phyloP scores from a whole-genome alignment of 441 rosid species.

The Pelargonium australe region DNA sequence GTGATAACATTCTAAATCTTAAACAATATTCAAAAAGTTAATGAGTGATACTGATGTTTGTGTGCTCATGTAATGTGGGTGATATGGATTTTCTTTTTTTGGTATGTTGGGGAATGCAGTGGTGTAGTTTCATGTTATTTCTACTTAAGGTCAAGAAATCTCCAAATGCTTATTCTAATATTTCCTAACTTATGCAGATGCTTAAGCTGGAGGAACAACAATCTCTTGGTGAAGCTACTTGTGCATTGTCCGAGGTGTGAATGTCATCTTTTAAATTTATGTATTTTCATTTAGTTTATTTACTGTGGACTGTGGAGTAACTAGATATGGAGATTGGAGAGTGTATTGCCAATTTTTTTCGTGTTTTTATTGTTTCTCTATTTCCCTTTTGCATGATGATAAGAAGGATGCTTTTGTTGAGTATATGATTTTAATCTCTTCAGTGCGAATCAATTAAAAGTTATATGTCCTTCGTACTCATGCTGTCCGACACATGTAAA shows the following conservation, averaged over 20 bases:
- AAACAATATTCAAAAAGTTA: not conserved
- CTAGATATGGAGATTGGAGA: not conserved
- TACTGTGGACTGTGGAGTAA: not conserved
- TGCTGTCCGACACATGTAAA: not conserved
- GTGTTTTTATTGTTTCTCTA: not conserved
- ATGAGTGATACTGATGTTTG: not conserved
- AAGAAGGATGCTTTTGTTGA: not conserved
- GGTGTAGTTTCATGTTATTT: not conserved
- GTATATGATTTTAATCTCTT: not conserved
- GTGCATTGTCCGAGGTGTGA: constrained; percentile 71
- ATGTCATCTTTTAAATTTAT: constrained; percentile 2
- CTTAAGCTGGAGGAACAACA: constrained; percentile 90
- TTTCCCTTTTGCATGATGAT: not conserved
- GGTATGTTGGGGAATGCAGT: not conserved
- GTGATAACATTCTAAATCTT: not conserved
- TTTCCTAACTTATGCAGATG: constrained; percentile 39
- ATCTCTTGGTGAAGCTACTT: constrained; percentile 80
- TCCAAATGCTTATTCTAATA: constrained; percentile 13
- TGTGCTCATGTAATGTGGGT: constrained; percentile 2
- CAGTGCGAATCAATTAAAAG: not conserved
- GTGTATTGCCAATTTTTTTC: not conserved
- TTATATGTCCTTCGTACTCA: not conserved
- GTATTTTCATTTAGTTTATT: not conserved
- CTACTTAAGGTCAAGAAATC: constrained; percentile 14
- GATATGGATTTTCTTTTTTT: not conserved